phyloP scores from a whole-genome alignment of 2,329 filamentous ascomycete species.

The Pyrenochaeta sp. region DNA sequence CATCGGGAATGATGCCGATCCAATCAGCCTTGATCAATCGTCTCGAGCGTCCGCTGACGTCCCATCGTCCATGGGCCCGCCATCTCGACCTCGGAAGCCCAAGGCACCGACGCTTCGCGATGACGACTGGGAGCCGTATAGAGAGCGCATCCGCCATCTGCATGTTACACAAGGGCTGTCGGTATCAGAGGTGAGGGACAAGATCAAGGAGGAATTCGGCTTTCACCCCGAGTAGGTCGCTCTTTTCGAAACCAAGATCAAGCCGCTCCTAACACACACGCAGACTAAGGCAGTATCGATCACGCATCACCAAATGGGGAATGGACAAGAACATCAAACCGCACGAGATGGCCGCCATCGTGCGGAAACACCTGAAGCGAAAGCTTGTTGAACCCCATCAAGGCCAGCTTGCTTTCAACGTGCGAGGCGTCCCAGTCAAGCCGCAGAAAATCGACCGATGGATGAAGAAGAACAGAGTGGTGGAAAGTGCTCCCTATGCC shows the following conservation, averaged over 20 bases:
- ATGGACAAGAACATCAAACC: constrained; percentile 29
- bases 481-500: constrained; percentile 19
- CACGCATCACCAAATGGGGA: constrained; percentile 23
- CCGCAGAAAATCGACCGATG: constrained; percentile 28
- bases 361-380: constrained; percentile 25
- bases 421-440: constrained; percentile 19
- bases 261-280: background rate
- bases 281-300: constrained; percentile 22
- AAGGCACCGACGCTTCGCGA: constrained; percentile 30
- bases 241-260: constrained; percentile 2
- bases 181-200: constrained; percentile 13
- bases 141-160: constrained; percentile 13
- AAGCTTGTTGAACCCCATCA: constrained; percentile 23
- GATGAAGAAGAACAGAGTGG: constrained; percentile 25
- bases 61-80: constrained; percentile 18
- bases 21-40: background rate
- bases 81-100: constrained; percentile 19
- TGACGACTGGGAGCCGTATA: constrained; percentile 28
- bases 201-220: constrained; percentile 14
- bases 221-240: constrained; percentile 26
- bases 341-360: constrained; percentile 30
- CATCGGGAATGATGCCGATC: background rate
- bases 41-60: too few relatives aligned
- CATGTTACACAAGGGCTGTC: constrained; percentile 14
- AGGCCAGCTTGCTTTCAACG: constrained; percentile 13